These are phyloP conservation scores for Aspergillus proliferans DNA, from an alignment of 2,329 filamentous ascomycete genomes.

Conservation along the genomic window DNA sequence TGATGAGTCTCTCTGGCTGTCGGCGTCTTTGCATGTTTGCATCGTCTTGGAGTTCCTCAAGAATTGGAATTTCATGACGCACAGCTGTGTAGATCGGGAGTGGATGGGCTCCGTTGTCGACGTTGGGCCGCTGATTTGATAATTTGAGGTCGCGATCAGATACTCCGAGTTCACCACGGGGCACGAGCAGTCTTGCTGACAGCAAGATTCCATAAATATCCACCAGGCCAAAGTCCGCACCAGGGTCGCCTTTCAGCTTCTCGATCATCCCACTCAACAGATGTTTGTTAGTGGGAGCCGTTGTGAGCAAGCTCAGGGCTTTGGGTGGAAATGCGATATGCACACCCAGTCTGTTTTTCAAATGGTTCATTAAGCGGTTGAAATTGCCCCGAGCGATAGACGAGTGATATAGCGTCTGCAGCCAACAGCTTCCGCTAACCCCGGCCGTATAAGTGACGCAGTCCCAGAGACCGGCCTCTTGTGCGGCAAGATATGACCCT, in stretches of 20 bases:
- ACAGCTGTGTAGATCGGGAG: slow-evolving; percentile 95
- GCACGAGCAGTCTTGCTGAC: slow-evolving; percentile 76
- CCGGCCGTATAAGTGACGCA: slow-evolving; percentile 93
- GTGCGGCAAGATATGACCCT: slow-evolving; percentile 75
- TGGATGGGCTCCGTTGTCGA: slow-evolving; percentile 72
- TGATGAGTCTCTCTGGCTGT: slow-evolving; percentile 34
- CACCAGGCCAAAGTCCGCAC: slow-evolving; percentile 80
- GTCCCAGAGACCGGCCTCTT: slow-evolving; percentile 84
- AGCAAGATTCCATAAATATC: slow-evolving; percentile 87
- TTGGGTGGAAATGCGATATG: slow-evolving; percentile 91
- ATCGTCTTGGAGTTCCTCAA: slow-evolving; percentile 35
- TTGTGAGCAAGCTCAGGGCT: slow-evolving; percentile 73
- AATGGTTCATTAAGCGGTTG: slow-evolving; percentile 66
- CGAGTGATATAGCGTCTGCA: slow-evolving; percentile 81
- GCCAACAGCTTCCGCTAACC: slow-evolving; percentile 93
- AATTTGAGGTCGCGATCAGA: slow-evolving; percentile 78
- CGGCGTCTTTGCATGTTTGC: slow-evolving; percentile 14
- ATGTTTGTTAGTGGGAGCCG: slow-evolving; percentile 87
- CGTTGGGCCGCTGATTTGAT: slow-evolving; percentile 73
- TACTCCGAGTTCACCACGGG: slow-evolving; percentile 73
- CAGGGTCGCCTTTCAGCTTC: slow-evolving; percentile 75
- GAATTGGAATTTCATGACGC: slow-evolving; percentile 80
- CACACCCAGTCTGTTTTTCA: slow-evolving; percentile 76
- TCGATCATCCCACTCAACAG: slow-evolving; percentile 84
- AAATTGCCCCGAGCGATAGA: slow-evolving; percentile 66